Base-by-base conservation (phyloP, 179 eudicot genomes). In the Spergularia azorica region DNA sequence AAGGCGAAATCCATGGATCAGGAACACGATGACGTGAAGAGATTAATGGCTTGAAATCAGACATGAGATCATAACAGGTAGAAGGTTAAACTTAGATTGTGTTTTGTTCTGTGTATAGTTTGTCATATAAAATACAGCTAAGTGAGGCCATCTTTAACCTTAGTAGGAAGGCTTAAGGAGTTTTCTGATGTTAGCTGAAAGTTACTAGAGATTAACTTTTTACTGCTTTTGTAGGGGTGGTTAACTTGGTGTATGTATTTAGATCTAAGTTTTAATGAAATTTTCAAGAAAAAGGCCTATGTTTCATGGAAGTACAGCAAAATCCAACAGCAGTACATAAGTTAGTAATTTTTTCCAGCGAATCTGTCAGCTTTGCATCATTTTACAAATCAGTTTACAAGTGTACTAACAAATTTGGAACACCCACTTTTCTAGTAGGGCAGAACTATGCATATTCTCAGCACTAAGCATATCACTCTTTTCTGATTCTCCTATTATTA, bases 1-100 rank as follows among this genome's bases (percentile, higher is more conserved):
- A 77, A 85, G 82, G 91, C 91, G 4, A 91, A 89, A 75, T 77
- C 56, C 21, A 80, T 82, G 72, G 89, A 87, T 32, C 90, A 88
- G 55, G 86, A 79, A 69, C 71, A 78, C 70, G 87, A 88, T 21
- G 86, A 85, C 36, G 86, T 89, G 58, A 93, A 88, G 86, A 86
- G 90, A 83, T 63, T 94, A 71, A 79, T 88, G 79, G 78, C 72
- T 72, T 81, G 57, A 66, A 21, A 52, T 43, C 21, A 8, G 41
- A n/a, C 36, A 5, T 59, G 73, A 32, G 59, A 55, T 39, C 38
- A 7, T 14, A 48, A 72, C 13, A 20, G 26, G 63, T 48, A 9
- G 73, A 70, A 52, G 71, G 39, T 70, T 13, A 54, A 61, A 20
- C n/a, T 21, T 48, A 38, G 63, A 51, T 36, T 16, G 14, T 59